A percentile compares a stretch with the other conserved stretches of the same genome.
Evolutionary conservation across 192 early-diverging fungal species (phyloP).

Genomic region (Borealophlyctis nickersoniae): DNA sequence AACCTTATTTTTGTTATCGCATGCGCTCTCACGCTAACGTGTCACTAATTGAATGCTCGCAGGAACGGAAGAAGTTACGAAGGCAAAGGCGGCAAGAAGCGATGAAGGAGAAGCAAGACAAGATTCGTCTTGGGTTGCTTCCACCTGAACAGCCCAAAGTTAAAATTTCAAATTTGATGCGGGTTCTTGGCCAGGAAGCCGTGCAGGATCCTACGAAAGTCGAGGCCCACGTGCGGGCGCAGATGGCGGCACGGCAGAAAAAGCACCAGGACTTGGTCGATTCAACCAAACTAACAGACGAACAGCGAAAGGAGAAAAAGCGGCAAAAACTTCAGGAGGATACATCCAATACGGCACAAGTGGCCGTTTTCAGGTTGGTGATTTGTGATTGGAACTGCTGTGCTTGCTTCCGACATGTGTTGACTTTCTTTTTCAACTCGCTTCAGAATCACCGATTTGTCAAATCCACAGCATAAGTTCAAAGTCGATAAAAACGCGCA

Average conservation of each 20-base stretch:
- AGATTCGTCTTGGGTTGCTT: constrained; percentile 86
- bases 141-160: constrained; percentile 92
- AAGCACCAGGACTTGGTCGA: constrained; percentile 82
- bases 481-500: constrained; percentile 90
- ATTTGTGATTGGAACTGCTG: too few species aligned
- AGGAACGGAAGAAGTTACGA: constrained; percentile 90
- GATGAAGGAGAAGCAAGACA: constrained; percentile 92
- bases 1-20: not conserved
- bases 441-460: constrained; percentile 68
- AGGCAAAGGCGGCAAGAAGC: constrained; percentile 79
- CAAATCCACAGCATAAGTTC: constrained; percentile 77
- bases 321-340: constrained; percentile 72
- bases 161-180: constrained; percentile 90
- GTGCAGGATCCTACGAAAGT: constrained; percentile 91
- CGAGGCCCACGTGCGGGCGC: constrained; percentile 86
- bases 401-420: too few species aligned
- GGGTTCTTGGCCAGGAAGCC: constrained; percentile 89
- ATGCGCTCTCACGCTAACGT: not conserved
- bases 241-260: constrained; percentile 74
- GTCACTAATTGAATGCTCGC: constrained; percentile 29
- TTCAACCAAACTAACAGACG: constrained; percentile 81
- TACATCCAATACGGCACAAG: constrained; percentile 63
- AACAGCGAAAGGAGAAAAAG: constrained; percentile 77
- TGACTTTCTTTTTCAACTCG: not conserved
- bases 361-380: constrained; percentile 82